Base-by-base conservation (phyloP, 176 grass and related monocot genomes). In the Oropetium thomaeum region DNA sequence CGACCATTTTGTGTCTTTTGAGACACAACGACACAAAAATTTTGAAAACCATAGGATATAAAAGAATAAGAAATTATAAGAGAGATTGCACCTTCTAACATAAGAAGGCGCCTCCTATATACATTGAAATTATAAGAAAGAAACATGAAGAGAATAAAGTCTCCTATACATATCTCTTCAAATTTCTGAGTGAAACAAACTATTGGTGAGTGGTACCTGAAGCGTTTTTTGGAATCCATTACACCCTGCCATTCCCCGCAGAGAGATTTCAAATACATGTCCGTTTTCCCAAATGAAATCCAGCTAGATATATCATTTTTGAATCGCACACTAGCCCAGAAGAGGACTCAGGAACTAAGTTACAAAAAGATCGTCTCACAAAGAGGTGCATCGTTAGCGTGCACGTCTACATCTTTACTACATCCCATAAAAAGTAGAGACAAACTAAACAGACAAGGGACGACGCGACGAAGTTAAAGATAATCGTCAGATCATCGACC, bases 161-260 rank as follows among this genome's bases (percentile, higher is more conserved):
- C 54, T 44, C 16, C n/a, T n/a, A n/a, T n/a, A n/a, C n/a, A 16
- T 28, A 13, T 23, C 0, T 27, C 4, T 37, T 45, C 32, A 43
- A 42, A 64, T 71, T 42, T 79, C 11, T 69, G 13, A 26, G 69
- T 69, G 69, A 79, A 88, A 79, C 43, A 57, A 43, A 79, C 16
- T 53, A 44, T 34, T 35, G 16, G 13, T 35, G 29, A 77, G 53
- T 33, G 54, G 75, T 69, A 88, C 79, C 75, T 74, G 80, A 88
- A 88, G 62, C 41, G 41, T 11, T 49, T 19, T n/a, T n/a, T n/a
- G n/a, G 61, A 41, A 48, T 38, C 19, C 69, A 17, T 67, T 17
- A 79, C 52, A 78, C 33, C 39, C 28, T 33, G 27, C 8, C 80
- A 38, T 80, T 79, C 75, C 23, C 20, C 63, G 54, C 29, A 22